Percentiles rank a stretch among this genome's conserved stretches.
phyloP scores from a whole-genome alignment of 306 rosid genomes.

The Dalbergia oliveri region DNA sequence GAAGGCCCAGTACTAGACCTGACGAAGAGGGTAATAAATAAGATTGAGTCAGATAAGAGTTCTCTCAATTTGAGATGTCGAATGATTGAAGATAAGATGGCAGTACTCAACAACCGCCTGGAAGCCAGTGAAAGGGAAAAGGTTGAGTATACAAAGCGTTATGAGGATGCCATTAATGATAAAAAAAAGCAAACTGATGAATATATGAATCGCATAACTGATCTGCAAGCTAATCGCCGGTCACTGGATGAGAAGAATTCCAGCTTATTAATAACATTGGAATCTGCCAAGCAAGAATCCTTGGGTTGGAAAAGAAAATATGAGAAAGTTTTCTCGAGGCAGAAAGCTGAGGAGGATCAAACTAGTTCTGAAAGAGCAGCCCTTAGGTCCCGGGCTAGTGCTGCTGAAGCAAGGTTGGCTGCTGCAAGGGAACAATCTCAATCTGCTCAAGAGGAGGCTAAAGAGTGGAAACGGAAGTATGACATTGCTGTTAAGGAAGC shows the following conservation, averaged over 20 bases:
- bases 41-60: conserved; percentile 74
- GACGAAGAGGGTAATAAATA: conserved; percentile 62
- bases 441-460: conserved; percentile 89
- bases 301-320: conserved; percentile 75
- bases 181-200: conserved; percentile 75
- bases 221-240: conserved; percentile 64
- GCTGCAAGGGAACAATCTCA: conserved; percentile 84
- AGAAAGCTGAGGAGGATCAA: conserved; percentile 78
- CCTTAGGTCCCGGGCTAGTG: conserved; percentile 73
- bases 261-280: conserved; percentile 65
- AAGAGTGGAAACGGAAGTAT: conserved; percentile 86
- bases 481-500: conserved; percentile 81
- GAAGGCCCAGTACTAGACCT: conserved; percentile 80
- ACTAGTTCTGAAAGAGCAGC: conserved; percentile 70
- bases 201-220: conserved; percentile 72
- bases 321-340: conserved; percentile 63
- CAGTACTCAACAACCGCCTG: conserved; percentile 67
- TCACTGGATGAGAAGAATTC: conserved; percentile 68
- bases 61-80: conserved; percentile 67
- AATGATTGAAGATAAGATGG: conserved; percentile 70
- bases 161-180: conserved; percentile 75
- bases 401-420: conserved; percentile 85
- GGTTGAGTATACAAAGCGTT: conserved; percentile 74
- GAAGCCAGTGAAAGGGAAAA: conserved; percentile 76
- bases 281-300: conserved; percentile 72